phyloP scores from a whole-genome alignment of 805 yeast genomes.

The Sungouiozyma ichnusensis region DNA sequence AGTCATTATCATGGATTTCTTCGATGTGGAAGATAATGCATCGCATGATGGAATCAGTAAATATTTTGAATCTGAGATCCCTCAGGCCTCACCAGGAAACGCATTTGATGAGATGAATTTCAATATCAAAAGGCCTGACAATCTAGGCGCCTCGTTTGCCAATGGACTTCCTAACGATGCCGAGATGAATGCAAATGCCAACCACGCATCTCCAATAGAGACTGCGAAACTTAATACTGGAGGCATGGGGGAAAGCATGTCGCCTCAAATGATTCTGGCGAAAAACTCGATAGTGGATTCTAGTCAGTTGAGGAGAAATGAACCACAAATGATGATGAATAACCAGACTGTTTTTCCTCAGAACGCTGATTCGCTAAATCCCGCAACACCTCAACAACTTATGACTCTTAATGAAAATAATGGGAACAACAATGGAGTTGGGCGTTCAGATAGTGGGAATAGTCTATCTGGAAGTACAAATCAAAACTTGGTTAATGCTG shows the following conservation, averaged over 20 bases:
- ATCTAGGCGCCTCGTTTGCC: background rate
- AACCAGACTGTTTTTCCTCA: background rate
- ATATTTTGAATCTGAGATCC: background rate
- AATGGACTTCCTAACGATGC: background rate
- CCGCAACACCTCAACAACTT: constrained; percentile 22
- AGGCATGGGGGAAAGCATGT: constrained; percentile 8
- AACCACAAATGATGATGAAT: constrained; percentile 15
- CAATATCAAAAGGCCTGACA: background rate
- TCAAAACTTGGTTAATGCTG: constrained; percentile 13
- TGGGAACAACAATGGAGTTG: background rate
- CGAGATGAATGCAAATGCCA: too few relatives aligned
- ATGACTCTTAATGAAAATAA: constrained; percentile 8
- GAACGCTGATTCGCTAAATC: constrained; percentile 3
- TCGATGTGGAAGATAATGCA: background rate
- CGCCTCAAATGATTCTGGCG: constrained; percentile 28
- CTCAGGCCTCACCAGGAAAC: background rate
- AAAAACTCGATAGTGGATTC: constrained; percentile 17
- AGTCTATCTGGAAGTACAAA: background rate
- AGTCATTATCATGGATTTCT: background rate
- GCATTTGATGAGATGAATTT: background rate
- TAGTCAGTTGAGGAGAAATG: constrained; percentile 18
- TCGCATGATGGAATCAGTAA: background rate
- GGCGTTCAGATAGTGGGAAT: background rate
- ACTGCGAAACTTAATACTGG: too few relatives aligned
- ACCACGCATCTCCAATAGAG: background rate